Evolutionary conservation across 345 rosid genomes (phyloP), one percentile per base, ranked within the genome.

Genomic region (Viola odorata): DNA sequence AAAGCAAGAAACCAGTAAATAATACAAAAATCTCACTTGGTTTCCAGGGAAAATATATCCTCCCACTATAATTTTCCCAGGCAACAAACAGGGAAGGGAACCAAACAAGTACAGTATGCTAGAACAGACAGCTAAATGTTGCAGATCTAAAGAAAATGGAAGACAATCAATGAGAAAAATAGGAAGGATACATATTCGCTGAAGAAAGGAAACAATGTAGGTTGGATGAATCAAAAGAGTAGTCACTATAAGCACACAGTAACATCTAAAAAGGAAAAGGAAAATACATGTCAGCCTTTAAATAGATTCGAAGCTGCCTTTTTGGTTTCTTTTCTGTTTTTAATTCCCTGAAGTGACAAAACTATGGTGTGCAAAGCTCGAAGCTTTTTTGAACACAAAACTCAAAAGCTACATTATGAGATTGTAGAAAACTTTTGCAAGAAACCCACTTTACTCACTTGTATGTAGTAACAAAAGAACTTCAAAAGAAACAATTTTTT

Each of bases 401-500:
- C 48, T 36, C 62, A 36, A 61, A 50, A 60, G 52, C 15, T 54
- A 60, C 49, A 36, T 39, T 63, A 41, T 12, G 56, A 63, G 42
- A 42, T 52, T 37, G 57, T 8, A 67, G 16, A 61, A 69, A 51
- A 60, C 50, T 12, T 52, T 62, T 55, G 51, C 57, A 48, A 17
- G 6, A 14, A 59, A 49, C 8, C 17, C 45, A 1, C 45, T 54
- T 14, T 44, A 10, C 12, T 32, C 8, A 41, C 10, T n/a, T 7
- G 32, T 2, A 23, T 1, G 32, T 23, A 23, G 32, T 23, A 36
- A 0, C 40, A 45, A 66, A 56, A 61, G 60, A 50, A 49, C 38
- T 64, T 65, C 63, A 71, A 72, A 59, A 60, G 62, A 37, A 55
- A n/a, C 65, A 73, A 76, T 68, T 76, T 74, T 23, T 23, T 23